Conservation (phyloP, 2,329 filamentous ascomycete genomes). For the Xylariaceae sp. region DNA sequence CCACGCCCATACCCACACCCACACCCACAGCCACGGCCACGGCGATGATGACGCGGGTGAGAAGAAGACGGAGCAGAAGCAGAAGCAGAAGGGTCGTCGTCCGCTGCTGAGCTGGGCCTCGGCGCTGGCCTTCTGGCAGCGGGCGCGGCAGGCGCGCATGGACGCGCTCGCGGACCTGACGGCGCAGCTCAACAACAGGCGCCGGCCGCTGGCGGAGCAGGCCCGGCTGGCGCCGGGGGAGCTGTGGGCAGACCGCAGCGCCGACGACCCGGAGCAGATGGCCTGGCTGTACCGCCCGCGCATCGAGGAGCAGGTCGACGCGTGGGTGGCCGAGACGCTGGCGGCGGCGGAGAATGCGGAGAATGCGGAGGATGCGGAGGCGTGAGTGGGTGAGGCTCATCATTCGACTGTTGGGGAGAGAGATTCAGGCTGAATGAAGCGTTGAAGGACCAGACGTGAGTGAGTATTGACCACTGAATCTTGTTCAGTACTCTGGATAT, state of each 20-base stretch:
- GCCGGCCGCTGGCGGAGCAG: conserved; percentile 18
- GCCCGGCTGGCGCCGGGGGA: conserved; percentile 9
- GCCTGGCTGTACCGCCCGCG: conserved; percentile 14
- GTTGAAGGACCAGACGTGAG: too few relatives aligned
- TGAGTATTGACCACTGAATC: too few relatives aligned
- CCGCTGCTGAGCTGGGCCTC: conserved; percentile 12
- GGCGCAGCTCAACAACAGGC: conserved; percentile 14
- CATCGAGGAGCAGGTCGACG: conserved; percentile 9
- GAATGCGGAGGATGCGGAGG: too few relatives aligned
- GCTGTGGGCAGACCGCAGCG: conserved; percentile 14
- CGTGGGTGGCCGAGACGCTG: conserved; percentile 3
- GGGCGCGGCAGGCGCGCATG: conserved; percentile 16
- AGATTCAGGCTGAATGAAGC: too few relatives aligned
- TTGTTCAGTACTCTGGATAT: too few relatives aligned
- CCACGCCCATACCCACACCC: neutral
- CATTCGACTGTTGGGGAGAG: too few relatives aligned
- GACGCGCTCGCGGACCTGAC: conserved; percentile 13
- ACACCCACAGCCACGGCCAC: neutral
- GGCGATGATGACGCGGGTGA: neutral
- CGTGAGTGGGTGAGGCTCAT: too few relatives aligned
- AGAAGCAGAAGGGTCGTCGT: too few relatives aligned
- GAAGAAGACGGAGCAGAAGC: too few relatives aligned
- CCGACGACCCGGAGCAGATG: conserved; percentile 15
- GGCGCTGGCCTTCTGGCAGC: conserved; percentile 16
- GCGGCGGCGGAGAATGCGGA: too few relatives aligned